Conservation (phyloP, 441 rosid genomes). For the Flueggea neowawraea region DNA sequence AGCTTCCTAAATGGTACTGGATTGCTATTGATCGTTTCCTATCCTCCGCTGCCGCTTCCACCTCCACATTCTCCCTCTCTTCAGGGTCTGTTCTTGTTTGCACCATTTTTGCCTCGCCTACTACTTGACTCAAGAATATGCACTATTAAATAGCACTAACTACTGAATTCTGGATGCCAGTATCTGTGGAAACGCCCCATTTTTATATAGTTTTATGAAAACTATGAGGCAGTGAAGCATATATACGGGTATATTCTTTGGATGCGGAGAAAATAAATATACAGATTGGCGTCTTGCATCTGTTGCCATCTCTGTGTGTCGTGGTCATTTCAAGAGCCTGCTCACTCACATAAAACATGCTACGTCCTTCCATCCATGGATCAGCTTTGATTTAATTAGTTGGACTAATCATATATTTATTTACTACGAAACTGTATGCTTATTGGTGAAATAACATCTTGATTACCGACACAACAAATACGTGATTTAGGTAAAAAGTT, state of each 20-base stretch:
- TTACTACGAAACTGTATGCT: too few species aligned
- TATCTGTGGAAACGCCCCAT: background rate
- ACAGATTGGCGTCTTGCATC: too few species aligned
- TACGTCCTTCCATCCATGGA: too few species aligned
- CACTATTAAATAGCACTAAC: background rate
- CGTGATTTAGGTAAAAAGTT: too few species aligned
- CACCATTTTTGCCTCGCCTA: background rate
- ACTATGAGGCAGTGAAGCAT: background rate
- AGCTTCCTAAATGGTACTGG: constrained; percentile 40
- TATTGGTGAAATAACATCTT: too few species aligned
- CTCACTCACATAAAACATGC: too few species aligned
- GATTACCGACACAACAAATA: too few species aligned
- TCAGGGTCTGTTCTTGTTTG: background rate
- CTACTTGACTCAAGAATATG: background rate
- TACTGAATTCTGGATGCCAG: background rate
- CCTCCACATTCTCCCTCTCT: background rate
- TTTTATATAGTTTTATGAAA: background rate
- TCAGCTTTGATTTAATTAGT: too few species aligned
- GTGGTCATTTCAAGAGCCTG: too few species aligned
- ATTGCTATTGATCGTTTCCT: constrained; percentile 1
- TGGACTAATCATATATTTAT: too few species aligned
- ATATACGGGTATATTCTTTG: constrained; percentile 9
- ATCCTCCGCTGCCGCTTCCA: too few species aligned
- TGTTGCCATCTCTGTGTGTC: too few species aligned
- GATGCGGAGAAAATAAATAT: background rate